Percentiles rank a stretch among this genome's conserved stretches.
Conservation (phyloP, 768 basidiomycete species). For the Leccinellum rugosiceps region DNA sequence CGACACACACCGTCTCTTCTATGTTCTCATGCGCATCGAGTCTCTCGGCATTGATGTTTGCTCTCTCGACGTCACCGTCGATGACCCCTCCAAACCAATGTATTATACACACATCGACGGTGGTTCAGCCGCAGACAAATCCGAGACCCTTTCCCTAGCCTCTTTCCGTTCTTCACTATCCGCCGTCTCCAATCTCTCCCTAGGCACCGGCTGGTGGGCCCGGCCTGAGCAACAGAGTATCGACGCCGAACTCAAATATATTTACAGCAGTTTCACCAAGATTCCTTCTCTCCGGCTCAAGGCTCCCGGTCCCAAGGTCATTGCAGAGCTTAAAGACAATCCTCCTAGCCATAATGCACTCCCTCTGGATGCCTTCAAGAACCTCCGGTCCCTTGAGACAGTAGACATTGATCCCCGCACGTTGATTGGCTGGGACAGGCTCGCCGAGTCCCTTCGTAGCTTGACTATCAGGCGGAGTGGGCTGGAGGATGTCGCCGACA, state of each 20-base stretch:
- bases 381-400: conserved; percentile 71
- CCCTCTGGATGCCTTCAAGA: conserved; percentile 84
- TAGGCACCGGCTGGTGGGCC: conserved; percentile 74
- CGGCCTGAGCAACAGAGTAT: conserved; percentile 53
- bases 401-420: conserved; percentile 79
- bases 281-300: conserved; percentile 73
- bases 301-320: conserved; percentile 60
- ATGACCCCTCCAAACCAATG: conserved; percentile 73
- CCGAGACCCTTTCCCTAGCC: conserved; percentile 70
- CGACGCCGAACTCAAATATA: conserved; percentile 76
- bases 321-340: conserved; percentile 67
- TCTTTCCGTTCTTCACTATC: conserved; percentile 78
- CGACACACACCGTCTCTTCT: conserved; percentile 84
- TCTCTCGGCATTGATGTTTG: conserved; percentile 75
- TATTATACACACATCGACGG: conserved; percentile 57
- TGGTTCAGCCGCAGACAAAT: conserved; percentile 52
- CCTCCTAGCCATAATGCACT: conserved; percentile 70
- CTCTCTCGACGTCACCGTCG: conserved; percentile 72
- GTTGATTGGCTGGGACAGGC: conserved; percentile 78
- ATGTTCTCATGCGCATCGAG: conserved; percentile 83
- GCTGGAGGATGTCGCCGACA: conserved; percentile 72
- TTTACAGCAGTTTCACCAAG: conserved; percentile 89
- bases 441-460: conserved; percentile 66
- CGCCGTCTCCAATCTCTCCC: conserved; percentile 68
- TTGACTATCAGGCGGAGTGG: conserved; percentile 79